Evolutionary conservation across 2,329 filamentous ascomycete species (phyloP).

Genomic region (Claviceps fusiformis): DNA sequence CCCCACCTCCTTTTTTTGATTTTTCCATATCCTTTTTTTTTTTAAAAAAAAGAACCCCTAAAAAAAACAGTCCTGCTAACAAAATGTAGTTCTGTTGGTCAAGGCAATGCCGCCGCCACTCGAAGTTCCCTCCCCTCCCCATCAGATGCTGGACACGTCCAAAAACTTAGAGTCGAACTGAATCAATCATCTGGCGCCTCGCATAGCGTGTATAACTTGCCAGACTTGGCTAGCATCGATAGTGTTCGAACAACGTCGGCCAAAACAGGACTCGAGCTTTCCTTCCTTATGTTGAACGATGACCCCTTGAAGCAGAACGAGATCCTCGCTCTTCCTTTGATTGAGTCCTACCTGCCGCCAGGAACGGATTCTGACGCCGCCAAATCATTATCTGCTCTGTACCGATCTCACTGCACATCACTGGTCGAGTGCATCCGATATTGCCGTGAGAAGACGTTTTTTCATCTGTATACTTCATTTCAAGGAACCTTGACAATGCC

Average conservation of each 20-base stretch:
- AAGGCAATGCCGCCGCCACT: conserved; percentile 10
- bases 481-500: conserved; percentile 94
- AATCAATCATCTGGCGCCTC: conserved; percentile 11
- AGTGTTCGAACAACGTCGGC: conserved; percentile 41
- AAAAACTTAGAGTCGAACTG: conserved; percentile 3
- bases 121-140: conserved; percentile 18
- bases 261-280: conserved; percentile 46
- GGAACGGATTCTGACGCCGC: conserved; percentile 81
- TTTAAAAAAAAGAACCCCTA: neutral
- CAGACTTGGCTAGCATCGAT: conserved; percentile 41
- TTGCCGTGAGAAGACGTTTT: conserved; percentile 94
- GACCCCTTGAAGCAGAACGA: conserved; percentile 45
- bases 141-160: conserved; percentile 13
- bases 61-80: neutral
- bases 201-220: conserved; percentile 45
- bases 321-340: conserved; percentile 67
- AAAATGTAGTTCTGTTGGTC: conserved; percentile 21
- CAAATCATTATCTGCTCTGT: conserved; percentile 72
- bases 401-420: conserved; percentile 88
- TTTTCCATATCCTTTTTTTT: neutral
- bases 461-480: conserved; percentile 87
- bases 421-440: conserved; percentile 90
- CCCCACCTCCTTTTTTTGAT: neutral
- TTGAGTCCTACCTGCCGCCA: conserved; percentile 64
- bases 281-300: conserved; percentile 46